These are phyloP conservation scores for Ceratobasidium sp. DNA, from an alignment of 1,284 basidiomycete species.

Conservation along the genomic window DNA sequence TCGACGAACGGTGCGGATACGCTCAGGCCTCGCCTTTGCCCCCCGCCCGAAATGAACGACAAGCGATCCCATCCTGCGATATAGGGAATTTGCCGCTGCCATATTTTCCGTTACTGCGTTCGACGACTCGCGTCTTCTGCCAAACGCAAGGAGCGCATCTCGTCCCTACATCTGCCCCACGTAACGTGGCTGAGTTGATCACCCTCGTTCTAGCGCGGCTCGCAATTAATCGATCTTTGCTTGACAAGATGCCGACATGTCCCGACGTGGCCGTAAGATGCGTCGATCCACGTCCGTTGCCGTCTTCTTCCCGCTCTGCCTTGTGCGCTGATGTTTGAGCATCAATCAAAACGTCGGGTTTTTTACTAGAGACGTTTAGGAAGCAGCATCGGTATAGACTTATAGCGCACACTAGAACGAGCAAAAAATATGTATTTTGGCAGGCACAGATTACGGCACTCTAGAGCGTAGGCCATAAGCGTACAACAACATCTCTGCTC, in stretches of 20 bases:
- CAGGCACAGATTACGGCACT: not conserved
- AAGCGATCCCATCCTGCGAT: not conserved
- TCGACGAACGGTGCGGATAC: not conserved
- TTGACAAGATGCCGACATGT: not conserved
- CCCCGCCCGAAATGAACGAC: not conserved
- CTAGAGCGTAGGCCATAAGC: not conserved
- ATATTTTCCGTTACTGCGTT: conserved; percentile 16
- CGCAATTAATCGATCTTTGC: not conserved
- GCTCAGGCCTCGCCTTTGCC: not conserved
- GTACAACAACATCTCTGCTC: conserved; percentile 30
- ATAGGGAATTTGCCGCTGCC: not conserved
- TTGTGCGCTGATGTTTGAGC: not conserved
- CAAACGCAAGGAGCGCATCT: not conserved
- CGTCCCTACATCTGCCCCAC: not conserved
- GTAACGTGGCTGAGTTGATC: not conserved
- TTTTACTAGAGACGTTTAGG: not conserved
- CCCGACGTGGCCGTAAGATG: not conserved
- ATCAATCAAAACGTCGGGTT: not conserved
- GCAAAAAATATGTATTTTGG: conserved; percentile 36
- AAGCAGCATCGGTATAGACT: not conserved
- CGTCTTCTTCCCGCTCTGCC: conserved; percentile 12
- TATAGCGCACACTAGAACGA: conserved; percentile 12
- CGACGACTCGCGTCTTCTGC: conserved; percentile 14
- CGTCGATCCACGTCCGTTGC: not conserved
- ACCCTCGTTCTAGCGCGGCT: not conserved